Evolutionary conservation across 2,329 filamentous ascomycete genomes (phyloP), one percentile per base, ranked within the genome.

Genomic region (Albifimbria verrucaria): DNA sequence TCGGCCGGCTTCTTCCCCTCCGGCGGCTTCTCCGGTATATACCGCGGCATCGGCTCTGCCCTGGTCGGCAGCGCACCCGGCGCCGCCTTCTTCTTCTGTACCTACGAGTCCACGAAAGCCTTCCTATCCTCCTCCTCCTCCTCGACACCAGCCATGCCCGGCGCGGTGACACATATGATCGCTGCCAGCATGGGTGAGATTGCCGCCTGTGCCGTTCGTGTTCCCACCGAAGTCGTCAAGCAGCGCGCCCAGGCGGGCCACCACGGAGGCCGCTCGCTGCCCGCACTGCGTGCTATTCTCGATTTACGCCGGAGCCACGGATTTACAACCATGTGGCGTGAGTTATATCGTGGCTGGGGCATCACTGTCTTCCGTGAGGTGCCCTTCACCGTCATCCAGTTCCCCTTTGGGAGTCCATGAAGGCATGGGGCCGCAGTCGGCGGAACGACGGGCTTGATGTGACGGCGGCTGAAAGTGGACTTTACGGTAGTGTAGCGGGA

Each of bases 151-250:
- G 68, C 72, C 20, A 56, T 81, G 36, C 56, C 70, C 50, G 62
- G 51, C 56, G 68, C 72, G 20, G 56, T 81, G 36, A 76, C 81
- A 36, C 92, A 97, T 73, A 97, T 97, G 85, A 67, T 87, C 1
- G 92, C 94, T 1, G 94, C 92, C 1, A 89, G 85, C 44, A 67
- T 92, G 45, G 95, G 94, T 50, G 94, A 99, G 72, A 79, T 97
- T 2, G 91, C 93, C 3, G 95, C 94, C 1, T 99, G 94, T 71
- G 86, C 92, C 1, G 86, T 99, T 7, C 80, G 94, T 51, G 94
- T 99, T 20, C 94, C 94, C 9, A 97, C 92, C 0, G 94, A 99
- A 69, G 94, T 99, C 4, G 83, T 99, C 64, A 99, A 99, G 81
- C 94, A 97, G 78, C 82, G 95, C 54, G 92, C 94, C 18, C 94